Evolutionary conservation across 2,329 filamentous ascomycete species (phyloP).

Genomic region (Pyricularia grisea): DNA sequence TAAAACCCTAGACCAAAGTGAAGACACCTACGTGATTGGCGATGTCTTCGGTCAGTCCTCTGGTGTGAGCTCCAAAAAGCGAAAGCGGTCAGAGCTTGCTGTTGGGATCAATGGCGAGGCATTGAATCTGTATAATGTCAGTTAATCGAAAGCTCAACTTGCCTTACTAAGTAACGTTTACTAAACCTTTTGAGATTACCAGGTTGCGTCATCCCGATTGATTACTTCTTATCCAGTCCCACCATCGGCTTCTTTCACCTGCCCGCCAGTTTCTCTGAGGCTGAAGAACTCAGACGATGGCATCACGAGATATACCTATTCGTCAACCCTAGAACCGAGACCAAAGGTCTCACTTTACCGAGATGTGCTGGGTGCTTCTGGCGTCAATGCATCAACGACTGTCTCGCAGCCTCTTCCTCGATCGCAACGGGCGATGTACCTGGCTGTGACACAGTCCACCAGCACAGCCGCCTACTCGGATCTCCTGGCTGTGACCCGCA

Average conservation of each 20-base stretch:
- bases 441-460: conserved; percentile 21
- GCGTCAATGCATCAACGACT: conserved; percentile 42
- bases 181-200: conserved; percentile 8
- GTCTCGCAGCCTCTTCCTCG: conserved; percentile 31
- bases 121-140: conserved; percentile 56
- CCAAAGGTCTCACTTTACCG: conserved; percentile 50
- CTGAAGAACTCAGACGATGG: conserved; percentile 37
- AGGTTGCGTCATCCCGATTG: conserved; percentile 52
- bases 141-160: conserved; percentile 13
- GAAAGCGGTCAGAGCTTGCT: conserved; percentile 53
- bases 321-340: conserved; percentile 40
- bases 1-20: conserved; percentile 42
- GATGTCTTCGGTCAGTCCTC: conserved; percentile 52
- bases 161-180: background rate
- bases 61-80: conserved; percentile 40
- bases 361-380: conserved; percentile 41
- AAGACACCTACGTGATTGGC: conserved; percentile 44
- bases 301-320: conserved; percentile 51
- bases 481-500: conserved; percentile 47
- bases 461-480: conserved; percentile 21
- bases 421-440: conserved; percentile 29
- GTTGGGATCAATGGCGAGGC: conserved; percentile 57
- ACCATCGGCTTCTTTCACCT: conserved; percentile 55
- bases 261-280: conserved; percentile 49
- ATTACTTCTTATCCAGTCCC: conserved; percentile 60